Base-by-base conservation (phyloP, 1,284 basidiomycete species). In the Ustilago bromivora region DNA sequence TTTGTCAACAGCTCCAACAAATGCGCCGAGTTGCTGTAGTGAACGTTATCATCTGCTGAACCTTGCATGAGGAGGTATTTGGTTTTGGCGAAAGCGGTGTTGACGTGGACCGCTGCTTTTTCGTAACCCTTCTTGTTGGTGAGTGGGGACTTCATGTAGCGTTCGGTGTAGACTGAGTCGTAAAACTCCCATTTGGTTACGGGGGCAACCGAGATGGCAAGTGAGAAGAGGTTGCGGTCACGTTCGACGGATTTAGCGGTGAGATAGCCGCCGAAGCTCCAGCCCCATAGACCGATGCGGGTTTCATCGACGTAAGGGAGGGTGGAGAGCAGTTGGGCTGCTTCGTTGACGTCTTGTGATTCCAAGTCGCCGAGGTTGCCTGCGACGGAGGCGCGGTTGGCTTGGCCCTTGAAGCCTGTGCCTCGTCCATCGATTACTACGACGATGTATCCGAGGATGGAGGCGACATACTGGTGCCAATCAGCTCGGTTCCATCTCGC, bases 381-480 rank as follows among this genome's bases (percentile, higher is more conserved):
- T 78, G 93, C 92, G 7, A 98, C 92, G 0, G 91, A 90, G 84
- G 95, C 95, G 63, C 96, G 89, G 86, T 97, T 88, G 66, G 88
- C 88, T 36, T 95, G 89, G 0, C 96, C 96, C 85, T 93, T 93
- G 87, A 89, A 94, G 1, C 96, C 96, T 0, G 96, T 98, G 0
- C 96, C 96, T n/a, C 96, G 90, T 0, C 94, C 95, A 85, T 98
- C 96, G 49, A 98, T 92, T 13, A 90, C 88, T 54, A 97, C 93
- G 32, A 96, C 89, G 53, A 99, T 89, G 86, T 96, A 98, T 76
- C 94, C 91, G 51, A 94, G 88, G 35, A 90, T 90, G 76, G 92
- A 92, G 2, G 92, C 93, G 28, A 98, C 89, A 87, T 92, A 96
- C 70, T 94, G 89, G 80, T 95, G 91, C 94, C 94, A 98, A 34